Conservation (phyloP, 1,284 basidiomycete species). For the Boletus austroedulis region DNA sequence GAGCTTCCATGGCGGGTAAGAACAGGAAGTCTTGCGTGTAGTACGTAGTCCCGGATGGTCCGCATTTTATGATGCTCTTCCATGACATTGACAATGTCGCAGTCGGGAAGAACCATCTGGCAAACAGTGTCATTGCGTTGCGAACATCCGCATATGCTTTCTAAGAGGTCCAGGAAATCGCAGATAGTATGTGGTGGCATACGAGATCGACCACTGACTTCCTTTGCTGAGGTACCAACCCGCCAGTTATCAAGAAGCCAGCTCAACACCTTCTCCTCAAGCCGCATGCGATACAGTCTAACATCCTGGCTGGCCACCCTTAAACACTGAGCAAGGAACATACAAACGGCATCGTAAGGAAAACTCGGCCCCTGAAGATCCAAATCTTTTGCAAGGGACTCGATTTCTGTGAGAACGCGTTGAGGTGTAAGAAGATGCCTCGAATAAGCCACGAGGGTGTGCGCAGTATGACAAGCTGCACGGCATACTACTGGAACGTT, state of each 20-base stretch:
- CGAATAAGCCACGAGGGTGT: constrained; percentile 48
- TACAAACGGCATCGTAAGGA: constrained; percentile 84
- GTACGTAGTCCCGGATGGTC: constrained; percentile 66
- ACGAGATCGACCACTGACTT: constrained; percentile 39
- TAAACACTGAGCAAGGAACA: constrained; percentile 69
- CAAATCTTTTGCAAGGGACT: constrained; percentile 72
- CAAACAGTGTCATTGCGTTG: constrained; percentile 46
- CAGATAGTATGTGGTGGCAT: constrained; percentile 51
- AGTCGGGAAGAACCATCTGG: constrained; percentile 60
- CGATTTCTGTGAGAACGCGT: constrained; percentile 65
- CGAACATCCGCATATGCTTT: constrained; percentile 57
- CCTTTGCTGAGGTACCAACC: constrained; percentile 40
- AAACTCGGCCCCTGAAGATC: constrained; percentile 84
- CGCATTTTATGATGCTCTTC: constrained; percentile 55
- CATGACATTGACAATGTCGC: constrained; percentile 58
- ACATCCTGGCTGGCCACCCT: constrained; percentile 73
- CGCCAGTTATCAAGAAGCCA: constrained; percentile 84
- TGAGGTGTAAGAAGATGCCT: constrained; percentile 51
- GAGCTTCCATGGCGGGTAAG: constrained; percentile 25
- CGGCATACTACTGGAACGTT: constrained; percentile 67
- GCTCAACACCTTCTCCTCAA: constrained; percentile 79
- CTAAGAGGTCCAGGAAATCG: constrained; percentile 65
- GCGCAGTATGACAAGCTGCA: constrained; percentile 76
- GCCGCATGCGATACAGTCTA: constrained; percentile 71
- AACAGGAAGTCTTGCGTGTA: constrained; percentile 60